A percentile compares a stretch with the other conserved stretches of the same genome.
These are phyloP conservation scores for Penicillium brevicompactum DNA, from an alignment of 2,329 filamentous ascomycete species.

Conservation along the genomic window DNA sequence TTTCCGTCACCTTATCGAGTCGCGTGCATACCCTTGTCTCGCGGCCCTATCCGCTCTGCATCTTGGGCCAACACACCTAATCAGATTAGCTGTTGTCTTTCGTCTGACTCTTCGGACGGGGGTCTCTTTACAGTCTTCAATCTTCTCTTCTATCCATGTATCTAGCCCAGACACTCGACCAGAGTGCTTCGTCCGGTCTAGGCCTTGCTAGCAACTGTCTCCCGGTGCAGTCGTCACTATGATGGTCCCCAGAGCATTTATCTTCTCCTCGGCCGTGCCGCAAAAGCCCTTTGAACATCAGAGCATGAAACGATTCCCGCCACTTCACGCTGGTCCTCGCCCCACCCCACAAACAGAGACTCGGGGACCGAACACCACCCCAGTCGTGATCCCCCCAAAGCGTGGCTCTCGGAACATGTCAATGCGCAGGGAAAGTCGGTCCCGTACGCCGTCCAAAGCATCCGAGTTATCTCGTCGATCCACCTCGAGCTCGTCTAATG, in stretches of 20 bases:
- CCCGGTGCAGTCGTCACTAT: constrained; percentile 28
- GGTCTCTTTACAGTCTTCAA: constrained; percentile 4
- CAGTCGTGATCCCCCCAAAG: constrained; percentile 41
- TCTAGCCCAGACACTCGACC: constrained; percentile 42
- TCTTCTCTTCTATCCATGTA: constrained; percentile 36
- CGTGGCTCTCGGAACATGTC: constrained; percentile 26
- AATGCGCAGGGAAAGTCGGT: constrained; percentile 20
- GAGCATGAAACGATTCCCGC: constrained; percentile 9
- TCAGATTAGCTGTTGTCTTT: constrained; percentile 9
- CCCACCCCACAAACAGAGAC: constrained; percentile 10
- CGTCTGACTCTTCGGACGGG: constrained; percentile 12
- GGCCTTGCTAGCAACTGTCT: constrained; percentile 16
- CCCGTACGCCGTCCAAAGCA: constrained; percentile 22
- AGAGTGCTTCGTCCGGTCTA: constrained; percentile 43
- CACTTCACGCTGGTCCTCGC: constrained; percentile 22
- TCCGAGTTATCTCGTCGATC: constrained; percentile 25
- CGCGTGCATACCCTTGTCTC: constrained; percentile 10
- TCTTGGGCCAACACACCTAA: constrained; percentile 4
- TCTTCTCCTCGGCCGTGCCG: constrained; percentile 36
- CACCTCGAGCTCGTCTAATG: constrained; percentile 30
- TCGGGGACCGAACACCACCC: constrained; percentile 28
- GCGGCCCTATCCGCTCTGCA: constrained; percentile 7
- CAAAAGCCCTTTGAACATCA: constrained; percentile 20
- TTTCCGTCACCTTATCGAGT: constrained; percentile 4
- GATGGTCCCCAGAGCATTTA: constrained; percentile 46